Evolutionary conservation across 2,329 filamentous ascomycete genomes (phyloP).

Genomic region (Colletotrichum theobromicola): DNA sequence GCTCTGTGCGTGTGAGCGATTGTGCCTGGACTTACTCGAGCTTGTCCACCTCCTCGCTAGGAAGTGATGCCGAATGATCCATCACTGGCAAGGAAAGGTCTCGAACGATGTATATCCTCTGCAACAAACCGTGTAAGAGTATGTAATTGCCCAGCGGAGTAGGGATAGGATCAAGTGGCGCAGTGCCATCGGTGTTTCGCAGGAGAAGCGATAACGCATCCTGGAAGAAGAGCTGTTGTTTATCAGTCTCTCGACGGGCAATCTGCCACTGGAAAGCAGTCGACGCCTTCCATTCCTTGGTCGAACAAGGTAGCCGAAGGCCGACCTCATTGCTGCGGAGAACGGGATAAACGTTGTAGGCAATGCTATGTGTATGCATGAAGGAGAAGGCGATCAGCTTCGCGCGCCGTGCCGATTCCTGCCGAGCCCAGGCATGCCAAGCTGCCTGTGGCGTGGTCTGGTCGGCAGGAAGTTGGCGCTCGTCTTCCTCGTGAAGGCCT

Average conservation of each 20-base stretch:
- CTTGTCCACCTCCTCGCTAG: conserved; percentile 39
- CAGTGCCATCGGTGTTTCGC: conserved; percentile 29
- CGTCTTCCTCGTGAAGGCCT: conserved; percentile 34
- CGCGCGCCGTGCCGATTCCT: conserved; percentile 36
- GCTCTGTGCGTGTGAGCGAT: not conserved
- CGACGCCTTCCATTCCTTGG: conserved; percentile 40
- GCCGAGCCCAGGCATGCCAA: conserved; percentile 36
- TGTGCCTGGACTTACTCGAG: conserved; percentile 31
- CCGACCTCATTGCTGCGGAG: conserved; percentile 40
- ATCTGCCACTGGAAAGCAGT: conserved; percentile 32
- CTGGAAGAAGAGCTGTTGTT: conserved; percentile 40
- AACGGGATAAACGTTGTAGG: conserved; percentile 41
- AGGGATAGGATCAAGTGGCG: conserved; percentile 36
- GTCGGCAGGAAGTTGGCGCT: not conserved
- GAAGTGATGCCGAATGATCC: conserved; percentile 34
- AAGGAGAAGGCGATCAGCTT: conserved; percentile 44
- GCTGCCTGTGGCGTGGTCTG: conserved; percentile 9
- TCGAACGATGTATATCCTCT: conserved; percentile 42
- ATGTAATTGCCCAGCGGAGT: conserved; percentile 43
- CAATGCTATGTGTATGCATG: conserved; percentile 41
- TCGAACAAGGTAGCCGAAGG: conserved; percentile 38
- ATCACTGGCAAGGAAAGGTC: conserved; percentile 39
- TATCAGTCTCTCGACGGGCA: conserved; percentile 29
- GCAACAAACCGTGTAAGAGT: conserved; percentile 39
- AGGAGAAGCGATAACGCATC: conserved; percentile 38